Evolutionary conservation across 2,329 filamentous ascomycete genomes (phyloP), one percentile per base, ranked within the genome.

Genomic region (Exophiala lecanii-corni): DNA sequence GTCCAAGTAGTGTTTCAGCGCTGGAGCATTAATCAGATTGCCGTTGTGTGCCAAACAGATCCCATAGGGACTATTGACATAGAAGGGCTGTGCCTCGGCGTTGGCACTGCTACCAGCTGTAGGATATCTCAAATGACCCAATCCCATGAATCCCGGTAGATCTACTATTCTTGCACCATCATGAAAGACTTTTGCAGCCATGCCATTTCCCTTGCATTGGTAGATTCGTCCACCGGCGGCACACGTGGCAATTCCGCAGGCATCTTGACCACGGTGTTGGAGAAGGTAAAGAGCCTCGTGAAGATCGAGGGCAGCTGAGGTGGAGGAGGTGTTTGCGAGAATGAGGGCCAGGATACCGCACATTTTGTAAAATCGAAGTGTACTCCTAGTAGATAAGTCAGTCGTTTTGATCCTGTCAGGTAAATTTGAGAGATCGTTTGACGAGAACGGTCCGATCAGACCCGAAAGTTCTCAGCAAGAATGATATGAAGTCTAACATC

Each of bases 81-180:
- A 95, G 65, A 96, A 94, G 0, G 89, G 89, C 66, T 95, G 89
- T 9, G 87, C 86, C 66, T 95, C 88, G 5, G 87, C 82, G 59
- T 87, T 91, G 45, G 79, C 79, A 54, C 83, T 86, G 62, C 82
- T 92, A 44, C 89, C 89, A 9, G 86, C 85, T 5, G 89, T 96
- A 9, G 89, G 89, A 65, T 96, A 96, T 62, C 89, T 76, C 55
- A 96, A 67, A 65, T 96, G 89, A 31, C 79, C 84, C 47, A 95
- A 75, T 49, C 87, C 88, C 84, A 92, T 89, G 65, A 79, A 91
- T 23, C 89, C 89, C 9, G 87, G 84, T 39, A 92, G 75, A 58
- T 89, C 81, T 36, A 76, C 70, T 30, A 89, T 74, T 49, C 84
- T 78, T 46, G 79, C 75, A 53, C 87, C 89, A 52, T 94, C 85